Base-by-base conservation (phyloP, 2,329 filamentous ascomycete genomes). In the Sclerotinia spermophila region DNA sequence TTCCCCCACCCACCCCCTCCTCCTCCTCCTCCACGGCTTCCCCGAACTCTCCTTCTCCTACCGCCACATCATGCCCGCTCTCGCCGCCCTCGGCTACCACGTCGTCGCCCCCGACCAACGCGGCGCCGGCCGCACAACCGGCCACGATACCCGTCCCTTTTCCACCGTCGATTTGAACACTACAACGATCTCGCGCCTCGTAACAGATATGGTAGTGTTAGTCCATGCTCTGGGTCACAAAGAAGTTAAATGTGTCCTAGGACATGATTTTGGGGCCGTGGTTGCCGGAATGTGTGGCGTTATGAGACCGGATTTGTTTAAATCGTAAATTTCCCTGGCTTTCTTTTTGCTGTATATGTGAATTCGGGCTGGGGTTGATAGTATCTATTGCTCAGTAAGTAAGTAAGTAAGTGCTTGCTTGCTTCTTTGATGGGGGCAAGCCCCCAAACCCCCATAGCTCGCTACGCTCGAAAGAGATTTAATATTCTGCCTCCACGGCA, bases 21-120 rank as follows among this genome's bases (percentile, higher is more conserved):
- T 91, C 13, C 78, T 91, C 10, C 85, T 90, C 64, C 84, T 87
- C 62, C 89, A 91, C 79, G 90, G 90, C 51, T 92, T 87, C 73
- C 90, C 90, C 2, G 89, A 92, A 76, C 82, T 92, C 2, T 88
- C 90, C 40, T 92, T 86, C 78, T 91, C 89, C 61, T 92, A 89
- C 89, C 86, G 89, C 67, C 87, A 88, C 70, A 80, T 91, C 48
- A 83, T 92, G 75, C 84, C 85, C 10, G 77, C 81, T 0, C 81
- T 92, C n/a, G 86, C 89, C 7, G 79, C 80, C 0, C 82, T 84
- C 8, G 89, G 89, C 40, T 92, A 88, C 79, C 85, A 89, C 76
- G 88, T 89, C 68, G 86, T 92, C 2, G 89, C 90, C 1, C 86
- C 87, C 48, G 90, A 92, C 75, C 88, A 90, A 75, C 84, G 90